These are phyloP conservation scores for Saturnispora dispora DNA, from an alignment of 805 yeast genomes.

Conservation along the genomic window DNA sequence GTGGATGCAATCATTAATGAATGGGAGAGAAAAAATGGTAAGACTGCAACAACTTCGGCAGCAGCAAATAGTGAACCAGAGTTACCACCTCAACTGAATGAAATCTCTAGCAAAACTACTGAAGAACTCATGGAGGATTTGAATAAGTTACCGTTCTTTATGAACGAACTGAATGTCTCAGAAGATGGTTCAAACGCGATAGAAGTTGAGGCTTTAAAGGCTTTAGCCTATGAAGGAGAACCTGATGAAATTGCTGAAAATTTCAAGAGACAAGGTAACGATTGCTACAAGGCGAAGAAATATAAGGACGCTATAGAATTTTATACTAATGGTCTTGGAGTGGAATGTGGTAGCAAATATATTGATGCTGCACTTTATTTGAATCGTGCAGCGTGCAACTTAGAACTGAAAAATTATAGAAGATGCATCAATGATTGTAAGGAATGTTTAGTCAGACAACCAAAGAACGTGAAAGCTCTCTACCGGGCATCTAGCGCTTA, in stretches of 20 bases:
- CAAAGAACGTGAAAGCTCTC: slow-evolving; percentile 72
- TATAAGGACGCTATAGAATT: slow-evolving; percentile 68
- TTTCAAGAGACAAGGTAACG: slow-evolving; percentile 91
- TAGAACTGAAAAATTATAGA: slow-evolving; percentile 79
- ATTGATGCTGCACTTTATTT: slow-evolving; percentile 56
- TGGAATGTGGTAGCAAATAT: slow-evolving; percentile 47
- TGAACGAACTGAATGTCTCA: slow-evolving; percentile 75
- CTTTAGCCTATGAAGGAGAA: slow-evolving; percentile 91
- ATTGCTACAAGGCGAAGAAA: slow-evolving; percentile 60
- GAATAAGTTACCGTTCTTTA: slow-evolving; percentile 84
- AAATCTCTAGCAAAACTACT: slow-evolving; percentile 49
- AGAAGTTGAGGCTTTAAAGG: slow-evolving; percentile 79
- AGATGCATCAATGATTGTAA: slow-evolving; percentile 81
- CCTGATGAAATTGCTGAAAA: slow-evolving; percentile 86
- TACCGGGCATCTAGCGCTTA: slow-evolving; percentile 81
- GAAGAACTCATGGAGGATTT: slow-evolving; percentile 73
- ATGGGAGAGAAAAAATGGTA: slow-evolving; percentile 23
- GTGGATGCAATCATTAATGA: slow-evolving; percentile 20
- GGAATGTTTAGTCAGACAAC: slow-evolving; percentile 54
- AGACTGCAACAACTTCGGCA: not conserved
- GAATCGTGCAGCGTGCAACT: slow-evolving; percentile 87
- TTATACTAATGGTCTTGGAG: slow-evolving; percentile 73
- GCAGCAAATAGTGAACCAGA: slow-evolving; percentile 52
- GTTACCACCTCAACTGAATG: slow-evolving; percentile 75
- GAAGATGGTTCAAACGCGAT: slow-evolving; percentile 68